These are phyloP conservation scores for Rhazya stricta DNA, from an alignment of 257 asterid genomes.

Conservation along the genomic window DNA sequence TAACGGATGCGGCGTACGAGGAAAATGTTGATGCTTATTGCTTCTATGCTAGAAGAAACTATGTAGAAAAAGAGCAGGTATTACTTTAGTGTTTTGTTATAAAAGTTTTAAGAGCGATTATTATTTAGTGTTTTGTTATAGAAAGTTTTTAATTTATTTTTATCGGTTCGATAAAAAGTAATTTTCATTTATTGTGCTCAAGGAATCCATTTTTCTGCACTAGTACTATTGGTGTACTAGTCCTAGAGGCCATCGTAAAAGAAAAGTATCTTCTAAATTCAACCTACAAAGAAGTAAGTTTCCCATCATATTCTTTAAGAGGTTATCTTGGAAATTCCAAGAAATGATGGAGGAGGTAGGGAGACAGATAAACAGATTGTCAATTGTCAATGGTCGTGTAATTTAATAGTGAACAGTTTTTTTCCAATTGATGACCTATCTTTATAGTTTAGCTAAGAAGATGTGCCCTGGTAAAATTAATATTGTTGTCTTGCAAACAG, in stretches of 20 bases:
- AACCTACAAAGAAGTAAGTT: background rate
- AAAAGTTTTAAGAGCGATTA: slow-evolving; percentile 73
- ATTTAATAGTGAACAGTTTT: background rate
- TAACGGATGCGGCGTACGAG: slow-evolving; percentile 73
- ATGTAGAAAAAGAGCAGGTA: slow-evolving; percentile 83
- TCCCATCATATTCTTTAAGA: background rate
- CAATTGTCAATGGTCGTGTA: background rate
- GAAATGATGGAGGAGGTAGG: background rate
- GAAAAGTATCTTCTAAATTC: background rate
- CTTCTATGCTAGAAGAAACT: slow-evolving; percentile 69
- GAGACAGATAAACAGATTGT: background rate
- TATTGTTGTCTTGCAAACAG: slow-evolving; percentile 31
- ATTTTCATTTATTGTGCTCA: background rate
- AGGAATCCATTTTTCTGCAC: background rate
- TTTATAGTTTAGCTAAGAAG: background rate
- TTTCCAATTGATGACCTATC: too few species aligned
- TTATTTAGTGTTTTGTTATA: background rate
- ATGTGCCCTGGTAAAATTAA: background rate
- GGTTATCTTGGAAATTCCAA: background rate
- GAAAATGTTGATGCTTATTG: slow-evolving; percentile 57
- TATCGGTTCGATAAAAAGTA: background rate
- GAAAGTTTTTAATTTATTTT: background rate
- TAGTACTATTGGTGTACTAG: background rate
- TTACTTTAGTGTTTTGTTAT: background rate
- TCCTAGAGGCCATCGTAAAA: background rate